Conservation (phyloP, 2,329 filamentous ascomycete species). For the Phaeosphaeriaceae sp. region DNA sequence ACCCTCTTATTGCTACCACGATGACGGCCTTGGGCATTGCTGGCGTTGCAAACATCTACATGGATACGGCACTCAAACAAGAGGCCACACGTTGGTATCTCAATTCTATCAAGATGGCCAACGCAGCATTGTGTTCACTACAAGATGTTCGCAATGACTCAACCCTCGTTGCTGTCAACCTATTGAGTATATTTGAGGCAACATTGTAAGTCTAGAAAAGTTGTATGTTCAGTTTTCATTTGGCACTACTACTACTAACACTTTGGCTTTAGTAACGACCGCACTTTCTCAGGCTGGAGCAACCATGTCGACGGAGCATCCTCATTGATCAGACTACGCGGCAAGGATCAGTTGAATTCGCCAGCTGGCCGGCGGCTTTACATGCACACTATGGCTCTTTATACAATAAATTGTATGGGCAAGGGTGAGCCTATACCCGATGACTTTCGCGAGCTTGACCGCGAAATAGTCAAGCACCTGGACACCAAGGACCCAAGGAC, state of each 20-base stretch:
- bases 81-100: slow-evolving; percentile 41
- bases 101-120: slow-evolving; percentile 40
- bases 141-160: slow-evolving; percentile 34
- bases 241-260: too few relatives aligned
- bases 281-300: slow-evolving; percentile 38
- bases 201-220: slow-evolving; percentile 15
- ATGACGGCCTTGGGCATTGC: slow-evolving; percentile 46
- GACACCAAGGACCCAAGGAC: slow-evolving; percentile 30
- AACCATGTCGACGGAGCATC: slow-evolving; percentile 47
- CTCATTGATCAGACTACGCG: slow-evolving; percentile 41
- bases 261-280: slow-evolving; percentile 20
- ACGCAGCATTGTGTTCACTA: slow-evolving; percentile 35
- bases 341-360: slow-evolving; percentile 34
- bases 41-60: slow-evolving; percentile 38
- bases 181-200: slow-evolving; percentile 44
- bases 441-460: slow-evolving; percentile 33
- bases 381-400: slow-evolving; percentile 32
- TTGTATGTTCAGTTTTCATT: too few relatives aligned
- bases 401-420: slow-evolving; percentile 40
- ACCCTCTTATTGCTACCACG: slow-evolving; percentile 38
- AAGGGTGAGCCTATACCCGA: slow-evolving; percentile 28
- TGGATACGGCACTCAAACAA: slow-evolving; percentile 30
- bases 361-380: slow-evolving; percentile 42
- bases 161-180: slow-evolving; percentile 40
- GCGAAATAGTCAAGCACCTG: slow-evolving; percentile 27